Base-by-base conservation (phyloP, 768 basidiomycete genomes). In the Leccinum boreale region DNA sequence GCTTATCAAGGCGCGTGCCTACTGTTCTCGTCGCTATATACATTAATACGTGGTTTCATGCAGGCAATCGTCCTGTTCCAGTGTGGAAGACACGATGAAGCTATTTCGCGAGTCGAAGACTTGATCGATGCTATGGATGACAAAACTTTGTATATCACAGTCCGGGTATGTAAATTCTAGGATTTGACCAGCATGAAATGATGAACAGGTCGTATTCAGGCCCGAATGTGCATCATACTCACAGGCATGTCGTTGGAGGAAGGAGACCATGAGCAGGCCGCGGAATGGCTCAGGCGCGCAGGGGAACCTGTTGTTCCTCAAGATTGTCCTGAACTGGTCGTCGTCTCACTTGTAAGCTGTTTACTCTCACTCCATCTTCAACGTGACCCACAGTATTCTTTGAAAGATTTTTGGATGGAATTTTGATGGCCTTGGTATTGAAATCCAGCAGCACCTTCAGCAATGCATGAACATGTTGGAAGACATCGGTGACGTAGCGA, bases 381-480 rank as follows among this genome's bases (percentile, higher is more conserved):
- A 35, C 2, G 2, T 21, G n/a, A 53, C 10, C 9, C 21, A 53
- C 14, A 6, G 15, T 19, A 1, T 21, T 55, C 8, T 26, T 8
- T 8, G 8, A 26, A 49, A 61, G 52, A 45, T 58, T 1, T 61
- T 61, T 21, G 63, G 55, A 2, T 64, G 63, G 62, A 8, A 51
- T 10, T 57, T 64, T 44, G 58, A 64, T 4, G 17, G 26, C 14
- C 55, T 57, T 7, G 12, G 6, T 2, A 1, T 19, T 11, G 44
- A 29, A 4, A 36, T 57, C 5, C 46, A 48, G 7, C 1, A 24
- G 4, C 47, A n/a, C 0, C 26, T 60, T 42, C 28, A 10, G 35
- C 24, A 33, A 3, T 50, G 53, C 12, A 3, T 44, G 8, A 23
- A 4, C 12, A 8, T 9, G 0, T 11, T 56, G 1, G 53, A 63